phyloP scores from a whole-genome alignment of 768 basidiomycete species.

The Suillus alpinus region DNA sequence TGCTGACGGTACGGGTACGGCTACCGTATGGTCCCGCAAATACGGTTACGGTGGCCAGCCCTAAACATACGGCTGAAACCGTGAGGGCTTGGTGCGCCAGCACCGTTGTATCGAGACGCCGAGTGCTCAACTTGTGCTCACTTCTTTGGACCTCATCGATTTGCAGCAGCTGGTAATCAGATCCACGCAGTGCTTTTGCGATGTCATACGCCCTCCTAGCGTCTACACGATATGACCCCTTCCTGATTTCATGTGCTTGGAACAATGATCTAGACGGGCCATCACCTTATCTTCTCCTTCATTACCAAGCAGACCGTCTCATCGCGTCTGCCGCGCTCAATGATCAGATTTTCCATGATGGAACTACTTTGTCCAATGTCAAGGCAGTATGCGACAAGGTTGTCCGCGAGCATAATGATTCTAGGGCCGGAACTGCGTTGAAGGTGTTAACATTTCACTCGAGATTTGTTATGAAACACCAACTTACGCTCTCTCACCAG shows the following conservation, averaged over 20 bases:
- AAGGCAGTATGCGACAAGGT: slow-evolving; percentile 44
- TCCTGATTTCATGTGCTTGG: slow-evolving; percentile 47
- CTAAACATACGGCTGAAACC: too few species aligned
- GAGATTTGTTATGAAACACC: not conserved
- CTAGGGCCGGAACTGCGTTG: slow-evolving; percentile 12
- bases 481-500: slow-evolving; percentile 29
- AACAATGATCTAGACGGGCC: slow-evolving; percentile 55
- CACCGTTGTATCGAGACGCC: too few species aligned
- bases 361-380: slow-evolving; percentile 39
- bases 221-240: slow-evolving; percentile 58
- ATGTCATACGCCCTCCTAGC: slow-evolving; percentile 41
- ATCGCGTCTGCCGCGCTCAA: slow-evolving; percentile 46
- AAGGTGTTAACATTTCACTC: slow-evolving; percentile 16
- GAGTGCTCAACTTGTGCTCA: too few species aligned
- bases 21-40: too few species aligned
- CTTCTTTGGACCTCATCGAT: too few species aligned
- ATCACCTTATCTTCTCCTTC: slow-evolving; percentile 60
- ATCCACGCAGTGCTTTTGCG: not conserved
- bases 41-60: too few species aligned
- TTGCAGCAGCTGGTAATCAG: too few species aligned
- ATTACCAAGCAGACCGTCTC: slow-evolving; percentile 61
- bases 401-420: slow-evolving; percentile 29
- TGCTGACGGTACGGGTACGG: too few species aligned
- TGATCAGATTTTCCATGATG: slow-evolving; percentile 41
- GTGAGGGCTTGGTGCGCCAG: too few species aligned